Base-by-base conservation (phyloP, 176 grass and related monocot genomes). In the Oryza punctata region DNA sequence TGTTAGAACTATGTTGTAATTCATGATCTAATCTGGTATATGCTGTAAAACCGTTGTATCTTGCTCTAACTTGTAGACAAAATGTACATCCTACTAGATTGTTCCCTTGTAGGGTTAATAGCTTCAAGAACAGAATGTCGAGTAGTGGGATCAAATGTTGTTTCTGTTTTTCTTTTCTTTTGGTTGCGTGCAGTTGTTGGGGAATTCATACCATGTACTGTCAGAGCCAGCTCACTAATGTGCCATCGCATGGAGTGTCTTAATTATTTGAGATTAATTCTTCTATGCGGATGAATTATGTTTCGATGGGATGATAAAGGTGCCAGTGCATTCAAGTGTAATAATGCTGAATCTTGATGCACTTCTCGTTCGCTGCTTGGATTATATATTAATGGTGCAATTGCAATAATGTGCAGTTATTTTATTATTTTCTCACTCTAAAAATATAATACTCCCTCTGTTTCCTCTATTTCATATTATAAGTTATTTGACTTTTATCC, bases 41-140 rank as follows among this genome's bases (percentile, higher is more conserved):
- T 69, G 50, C 2, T 90, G 89, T 84, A 75, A 84, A 90, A 90
- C 32, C 12, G 49, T 50, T 52, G 74, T 90, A 84, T 80, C 12
- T 86, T 81, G 61, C 52, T 52, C 1, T 65, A 75, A 78, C 88
- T 47, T 78, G 67, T 79, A 83, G 84, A 82, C 61, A 81, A 25
- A 75, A 68, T 83, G 84, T 79, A 82, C 69, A 82, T 78, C 30
- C 67, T 15, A 30, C 30, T 63, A 52, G 41, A 71, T 70, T 70
- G 72, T 61, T 61, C 8, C 61, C 64, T 25, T 43, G 49, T 75
- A 76, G 37, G 70, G 76, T 80, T 40, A 40, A 65, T 70, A 38
- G 45, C 38, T 85, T 85, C 16, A 0, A 2, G 8, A 29, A 54
- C 11, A 72, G 4, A 40, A 41, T 38, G 60, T 28, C 27, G 3